A percentile compares a stretch with the other conserved stretches of the same genome.
phyloP scores from a whole-genome alignment of 2,329 filamentous ascomycete species.

The Cytospora piceicola region DNA sequence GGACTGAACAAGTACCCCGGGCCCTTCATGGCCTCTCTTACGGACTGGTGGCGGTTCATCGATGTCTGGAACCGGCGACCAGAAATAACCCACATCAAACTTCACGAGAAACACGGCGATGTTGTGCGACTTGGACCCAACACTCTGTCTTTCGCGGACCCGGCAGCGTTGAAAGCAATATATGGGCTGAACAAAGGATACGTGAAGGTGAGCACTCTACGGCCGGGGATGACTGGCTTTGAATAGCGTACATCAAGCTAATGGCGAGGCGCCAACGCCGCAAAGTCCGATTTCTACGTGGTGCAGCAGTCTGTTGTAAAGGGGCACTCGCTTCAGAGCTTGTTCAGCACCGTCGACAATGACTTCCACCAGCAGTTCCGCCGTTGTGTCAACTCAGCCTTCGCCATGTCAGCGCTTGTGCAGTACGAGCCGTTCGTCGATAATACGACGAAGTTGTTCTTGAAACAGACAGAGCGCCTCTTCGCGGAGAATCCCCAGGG shows the following conservation, averaged over 20 bases:
- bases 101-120: conserved; percentile 48
- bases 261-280: not conserved
- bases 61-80: conserved; percentile 68
- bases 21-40: conserved; percentile 67
- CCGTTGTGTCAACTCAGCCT: conserved; percentile 75
- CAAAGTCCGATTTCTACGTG: conserved; percentile 76
- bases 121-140: conserved; percentile 46
- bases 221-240: conserved; percentile 40
- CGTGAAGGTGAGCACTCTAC: conserved; percentile 63
- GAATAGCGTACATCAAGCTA: conserved; percentile 58
- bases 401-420: conserved; percentile 76
- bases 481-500: conserved; percentile 50
- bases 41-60: conserved; percentile 75
- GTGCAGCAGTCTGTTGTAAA: conserved; percentile 75
- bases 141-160: conserved; percentile 43
- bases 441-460: conserved; percentile 72
- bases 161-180: conserved; percentile 25
- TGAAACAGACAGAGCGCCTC: conserved; percentile 62
- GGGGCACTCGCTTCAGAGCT: conserved; percentile 68
- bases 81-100: conserved; percentile 67
- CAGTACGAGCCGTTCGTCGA: conserved; percentile 83
- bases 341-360: conserved; percentile 79
- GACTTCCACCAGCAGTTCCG: conserved; percentile 75
- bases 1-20: conserved; percentile 75
- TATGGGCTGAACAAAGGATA: conserved; percentile 85